These are phyloP conservation scores for Lepidium sativum DNA, from an alignment of 345 rosid genomes.

Conservation along the genomic window DNA sequence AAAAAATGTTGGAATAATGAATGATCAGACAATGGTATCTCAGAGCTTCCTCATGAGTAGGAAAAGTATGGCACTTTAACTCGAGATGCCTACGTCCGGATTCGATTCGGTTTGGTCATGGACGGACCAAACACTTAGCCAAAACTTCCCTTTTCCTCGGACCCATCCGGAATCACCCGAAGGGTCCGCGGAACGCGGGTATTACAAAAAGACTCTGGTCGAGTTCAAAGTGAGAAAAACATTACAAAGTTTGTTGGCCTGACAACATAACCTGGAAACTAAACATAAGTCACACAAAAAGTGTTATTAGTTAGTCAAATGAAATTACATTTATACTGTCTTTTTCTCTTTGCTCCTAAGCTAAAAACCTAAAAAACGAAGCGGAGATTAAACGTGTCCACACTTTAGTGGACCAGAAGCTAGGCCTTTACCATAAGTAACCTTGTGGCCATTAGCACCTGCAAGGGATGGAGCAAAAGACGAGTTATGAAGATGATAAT, in stretches of 20 bases:
- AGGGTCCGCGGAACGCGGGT: too few relatives aligned
- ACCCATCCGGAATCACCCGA: too few relatives aligned
- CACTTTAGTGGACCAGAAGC: not conserved
- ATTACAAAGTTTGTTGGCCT: too few relatives aligned
- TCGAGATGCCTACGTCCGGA: too few relatives aligned
- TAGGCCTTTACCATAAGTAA: not conserved
- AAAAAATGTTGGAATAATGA: not conserved
- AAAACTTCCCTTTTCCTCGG: too few relatives aligned
- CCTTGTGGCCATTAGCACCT: not conserved
- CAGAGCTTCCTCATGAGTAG: slow-evolving; percentile 66
- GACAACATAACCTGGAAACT: too few relatives aligned
- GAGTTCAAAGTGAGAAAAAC: slow-evolving; percentile 60
- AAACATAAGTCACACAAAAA: not conserved
- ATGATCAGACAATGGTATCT: slow-evolving; percentile 12
- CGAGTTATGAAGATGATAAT: not conserved
- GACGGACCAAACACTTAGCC: too few relatives aligned
- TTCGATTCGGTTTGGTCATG: too few relatives aligned
- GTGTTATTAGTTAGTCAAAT: not conserved
- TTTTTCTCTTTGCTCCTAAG: not conserved
- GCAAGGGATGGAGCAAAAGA: slow-evolving; percentile 5
- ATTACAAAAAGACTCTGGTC: slow-evolving; percentile 80
- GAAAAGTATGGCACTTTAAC: too few relatives aligned
- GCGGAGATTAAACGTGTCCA: not conserved
- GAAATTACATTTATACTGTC: not conserved
- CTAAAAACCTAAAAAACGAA: not conserved